These are phyloP conservation scores for Podospora sp. DNA, from an alignment of 495 filamentous ascomycete genomes.

Conservation along the genomic window DNA sequence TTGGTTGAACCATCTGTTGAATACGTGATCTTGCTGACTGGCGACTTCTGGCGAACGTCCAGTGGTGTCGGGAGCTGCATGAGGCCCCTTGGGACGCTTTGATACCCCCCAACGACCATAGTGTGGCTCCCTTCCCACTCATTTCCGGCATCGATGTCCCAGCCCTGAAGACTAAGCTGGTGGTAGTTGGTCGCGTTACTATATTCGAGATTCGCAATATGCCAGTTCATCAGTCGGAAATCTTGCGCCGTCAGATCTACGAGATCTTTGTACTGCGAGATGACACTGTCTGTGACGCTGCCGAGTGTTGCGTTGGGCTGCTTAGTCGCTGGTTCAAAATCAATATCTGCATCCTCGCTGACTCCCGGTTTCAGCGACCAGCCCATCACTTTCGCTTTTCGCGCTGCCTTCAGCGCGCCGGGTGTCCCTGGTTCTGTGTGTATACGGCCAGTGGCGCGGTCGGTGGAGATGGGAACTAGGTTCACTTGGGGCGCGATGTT, in stretches of 20 bases:
- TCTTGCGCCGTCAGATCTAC: constrained; percentile 83
- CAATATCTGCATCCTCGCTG: constrained; percentile 65
- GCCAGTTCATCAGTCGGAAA: constrained; percentile 93
- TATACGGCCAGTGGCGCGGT: constrained; percentile 61
- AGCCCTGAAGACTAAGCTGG: constrained; percentile 84
- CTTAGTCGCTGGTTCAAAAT: constrained; percentile 66
- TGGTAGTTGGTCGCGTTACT: constrained; percentile 88
- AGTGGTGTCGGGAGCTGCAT: constrained; percentile 73
- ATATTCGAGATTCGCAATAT: constrained; percentile 97
- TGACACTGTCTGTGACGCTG: constrained; percentile 84
- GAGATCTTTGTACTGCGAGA: constrained; percentile 81
- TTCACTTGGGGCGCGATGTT: constrained; percentile 52
- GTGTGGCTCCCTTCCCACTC: constrained; percentile 95
- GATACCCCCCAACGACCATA: constrained; percentile 90
- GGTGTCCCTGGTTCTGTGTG: constrained; percentile 60
- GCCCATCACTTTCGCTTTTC: constrained; percentile 74
- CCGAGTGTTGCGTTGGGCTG: constrained; percentile 74
- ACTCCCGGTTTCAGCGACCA: constrained; percentile 74
- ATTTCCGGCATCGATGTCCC: constrained; percentile 97
- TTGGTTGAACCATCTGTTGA: constrained; percentile 42
- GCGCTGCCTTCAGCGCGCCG: constrained; percentile 62
- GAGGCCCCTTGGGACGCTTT: constrained; percentile 82
- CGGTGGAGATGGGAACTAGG: constrained; percentile 60
- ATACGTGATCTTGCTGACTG: constrained; percentile 72
- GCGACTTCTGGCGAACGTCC: constrained; percentile 73